Evolutionary conservation across 345 rosid species (phyloP), one percentile per base, ranked within the genome.

Genomic region (Eucalyptus marginata): DNA sequence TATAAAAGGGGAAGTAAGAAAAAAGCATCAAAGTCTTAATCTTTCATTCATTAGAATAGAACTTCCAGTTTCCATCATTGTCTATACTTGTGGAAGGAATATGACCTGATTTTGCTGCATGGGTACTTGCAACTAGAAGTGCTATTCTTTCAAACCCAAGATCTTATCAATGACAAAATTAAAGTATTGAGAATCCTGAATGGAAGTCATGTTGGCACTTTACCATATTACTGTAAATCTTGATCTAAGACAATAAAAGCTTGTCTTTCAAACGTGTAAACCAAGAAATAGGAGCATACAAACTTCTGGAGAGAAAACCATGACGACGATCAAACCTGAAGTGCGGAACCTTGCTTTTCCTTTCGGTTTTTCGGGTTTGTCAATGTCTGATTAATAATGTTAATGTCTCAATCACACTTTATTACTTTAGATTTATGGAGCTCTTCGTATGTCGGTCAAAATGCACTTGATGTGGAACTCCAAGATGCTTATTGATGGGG

Each of bases 401-500:
- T 90, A 44, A 62, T n/a, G 40, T 4, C 59, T 89, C 29, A 47
- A 52, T 87, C 90, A 54, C 58, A 47, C 49, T 56, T 62, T 81
- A 89, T 92, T 86, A 36, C 81, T 87, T 59, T 90, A 95, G 97
- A 93, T 95, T 90, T 94, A 93, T 86, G 96, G 97, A 56, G 97
- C 95, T 47, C 95, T 95, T 71, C 94, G 96, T 4, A 94, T 95
- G 97, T 90, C 93, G 87, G 96, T 94, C 66, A 95, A 95, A 89
- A 93, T 95, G 91, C 93, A 90, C 93, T 91, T 95, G 92, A 95
- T 94, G 97, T 95, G 94, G 95, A 94, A 95, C 89, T 94, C 97
- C 79, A 94, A 94, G 92, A 91, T 95, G 94, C 93, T 94, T 88
- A 95, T 95, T 90, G 90, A 93, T 91, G 93, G 93, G 88, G 96